Evolutionary conservation across 2,329 filamentous ascomycete species (phyloP).

Genomic region (Pseudogymnoascus sp.): DNA sequence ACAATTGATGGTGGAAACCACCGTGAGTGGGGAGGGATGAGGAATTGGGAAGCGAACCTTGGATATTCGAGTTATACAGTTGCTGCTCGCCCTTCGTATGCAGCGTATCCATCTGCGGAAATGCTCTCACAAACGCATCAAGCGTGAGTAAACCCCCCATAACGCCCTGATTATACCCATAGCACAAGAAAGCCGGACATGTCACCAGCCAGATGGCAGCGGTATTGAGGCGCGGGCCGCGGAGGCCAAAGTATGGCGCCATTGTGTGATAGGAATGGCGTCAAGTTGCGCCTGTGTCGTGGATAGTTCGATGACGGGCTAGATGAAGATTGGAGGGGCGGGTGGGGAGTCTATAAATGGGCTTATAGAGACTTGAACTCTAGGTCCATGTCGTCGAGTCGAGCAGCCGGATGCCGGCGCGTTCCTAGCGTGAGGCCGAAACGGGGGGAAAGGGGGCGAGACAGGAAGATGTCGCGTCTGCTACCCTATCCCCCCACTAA

Average conservation of each 20-base stretch:
- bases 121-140: slow-evolving; percentile 35
- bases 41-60: slow-evolving; percentile 17
- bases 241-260: slow-evolving; percentile 12
- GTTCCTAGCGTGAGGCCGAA: neutral
- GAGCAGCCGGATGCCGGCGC: neutral
- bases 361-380: neutral
- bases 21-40: neutral
- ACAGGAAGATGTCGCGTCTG: neutral
- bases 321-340: neutral
- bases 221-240: slow-evolving; percentile 2
- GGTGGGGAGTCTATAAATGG: neutral
- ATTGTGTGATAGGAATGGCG: neutral
- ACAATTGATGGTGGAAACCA: neutral
- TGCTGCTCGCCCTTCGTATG: slow-evolving; percentile 36
- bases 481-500: neutral
- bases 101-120: slow-evolving; percentile 43
- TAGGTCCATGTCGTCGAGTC: neutral
- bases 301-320: neutral
- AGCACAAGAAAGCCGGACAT: slow-evolving; percentile 35
- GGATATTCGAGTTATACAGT: slow-evolving; percentile 31
- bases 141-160: slow-evolving; percentile 37
- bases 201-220: slow-evolving; percentile 13
- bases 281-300: neutral
- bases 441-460: neutral
- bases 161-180: slow-evolving; percentile 46